Conservation (phyloP, 2,329 filamentous ascomycete species). For the Massarina eburnea region DNA sequence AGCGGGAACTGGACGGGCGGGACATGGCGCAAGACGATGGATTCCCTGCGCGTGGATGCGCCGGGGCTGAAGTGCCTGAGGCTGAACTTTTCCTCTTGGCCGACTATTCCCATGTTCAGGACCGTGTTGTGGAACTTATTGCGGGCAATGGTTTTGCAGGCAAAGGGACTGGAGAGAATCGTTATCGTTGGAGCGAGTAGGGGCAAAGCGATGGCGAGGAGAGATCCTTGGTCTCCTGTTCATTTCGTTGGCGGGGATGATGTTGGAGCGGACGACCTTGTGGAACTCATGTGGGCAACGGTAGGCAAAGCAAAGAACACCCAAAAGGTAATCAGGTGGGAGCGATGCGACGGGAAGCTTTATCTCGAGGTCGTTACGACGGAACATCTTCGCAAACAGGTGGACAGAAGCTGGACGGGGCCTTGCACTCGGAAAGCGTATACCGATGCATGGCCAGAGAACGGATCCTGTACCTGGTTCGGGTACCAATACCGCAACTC, state of each 20-base stretch:
- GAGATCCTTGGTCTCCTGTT: slow-evolving; percentile 38
- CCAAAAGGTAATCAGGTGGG: slow-evolving; percentile 36
- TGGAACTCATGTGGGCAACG: slow-evolving; percentile 35
- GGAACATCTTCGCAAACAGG: slow-evolving; percentile 17
- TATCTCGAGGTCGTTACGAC: slow-evolving; percentile 34
- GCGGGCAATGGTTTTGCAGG: slow-evolving; percentile 26
- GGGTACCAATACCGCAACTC: slow-evolving; percentile 30
- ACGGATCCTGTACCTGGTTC: slow-evolving; percentile 30
- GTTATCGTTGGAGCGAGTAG: slow-evolving; percentile 37
- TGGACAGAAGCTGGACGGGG: slow-evolving; percentile 18
- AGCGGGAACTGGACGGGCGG: slow-evolving; percentile 12
- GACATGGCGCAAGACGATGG: slow-evolving; percentile 12
- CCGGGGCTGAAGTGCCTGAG: slow-evolving; percentile 36
- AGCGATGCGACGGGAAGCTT: slow-evolving; percentile 26
- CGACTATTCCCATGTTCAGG: slow-evolving; percentile 29
- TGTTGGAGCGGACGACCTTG: slow-evolving; percentile 36
- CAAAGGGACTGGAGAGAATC: slow-evolving; percentile 34
- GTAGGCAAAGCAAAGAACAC: slow-evolving; percentile 18
- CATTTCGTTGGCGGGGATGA: slow-evolving; percentile 42
- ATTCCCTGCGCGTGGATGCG: slow-evolving; percentile 29
- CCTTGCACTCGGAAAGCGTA: slow-evolving; percentile 13
- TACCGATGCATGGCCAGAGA: slow-evolving; percentile 32
- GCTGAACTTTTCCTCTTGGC: slow-evolving; percentile 41
- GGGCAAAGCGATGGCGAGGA: slow-evolving; percentile 32
- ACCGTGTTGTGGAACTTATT: slow-evolving; percentile 37